Conservation (phyloP, 1,284 basidiomycete genomes). For the Wallemia ichthyophaga region DNA sequence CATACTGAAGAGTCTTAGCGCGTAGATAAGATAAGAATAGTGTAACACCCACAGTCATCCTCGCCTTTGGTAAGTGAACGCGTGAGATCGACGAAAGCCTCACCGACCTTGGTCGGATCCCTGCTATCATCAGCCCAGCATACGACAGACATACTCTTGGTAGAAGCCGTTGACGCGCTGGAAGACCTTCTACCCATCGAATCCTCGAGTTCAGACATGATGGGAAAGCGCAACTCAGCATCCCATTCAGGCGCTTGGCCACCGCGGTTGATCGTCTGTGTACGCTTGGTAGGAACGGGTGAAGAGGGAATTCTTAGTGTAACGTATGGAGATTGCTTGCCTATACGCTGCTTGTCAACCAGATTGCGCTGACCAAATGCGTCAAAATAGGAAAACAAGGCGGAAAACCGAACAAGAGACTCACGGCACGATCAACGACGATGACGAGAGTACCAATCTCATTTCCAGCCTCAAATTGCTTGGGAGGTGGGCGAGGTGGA, state of each 20-base stretch:
- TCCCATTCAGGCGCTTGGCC: conserved; percentile 98
- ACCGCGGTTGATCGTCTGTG: conserved; percentile 73
- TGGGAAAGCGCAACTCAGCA: conserved; percentile 77
- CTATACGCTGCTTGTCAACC: conserved; percentile 74
- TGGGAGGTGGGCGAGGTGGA: not conserved
- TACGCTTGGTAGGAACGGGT: conserved; percentile 29
- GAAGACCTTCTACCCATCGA: conserved; percentile 17
- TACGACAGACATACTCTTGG: conserved; percentile 43
- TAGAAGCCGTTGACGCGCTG: conserved; percentile 23
- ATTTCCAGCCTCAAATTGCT: not conserved
- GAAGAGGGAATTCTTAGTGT: conserved; percentile 44
- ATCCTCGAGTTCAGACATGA: conserved; percentile 50
- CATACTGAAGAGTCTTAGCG: conserved; percentile 1
- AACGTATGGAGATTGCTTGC: conserved; percentile 94
- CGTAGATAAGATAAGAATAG: not conserved
- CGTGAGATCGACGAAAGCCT: conserved; percentile 55
- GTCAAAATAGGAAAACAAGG: conserved; percentile 2
- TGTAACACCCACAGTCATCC: conserved; percentile 45
- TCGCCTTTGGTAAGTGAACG: conserved; percentile 80
- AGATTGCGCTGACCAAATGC: conserved; percentile 36
- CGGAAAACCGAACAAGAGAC: conserved; percentile 14
- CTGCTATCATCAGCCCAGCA: conserved; percentile 85
- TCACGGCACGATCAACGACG: conserved; percentile 77
- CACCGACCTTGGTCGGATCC: conserved; percentile 87
- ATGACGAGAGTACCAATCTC: conserved; percentile 81